Evolutionary conservation across 2,329 filamentous ascomycete genomes (phyloP).

Genomic region (Colletotrichum shisoi): DNA sequence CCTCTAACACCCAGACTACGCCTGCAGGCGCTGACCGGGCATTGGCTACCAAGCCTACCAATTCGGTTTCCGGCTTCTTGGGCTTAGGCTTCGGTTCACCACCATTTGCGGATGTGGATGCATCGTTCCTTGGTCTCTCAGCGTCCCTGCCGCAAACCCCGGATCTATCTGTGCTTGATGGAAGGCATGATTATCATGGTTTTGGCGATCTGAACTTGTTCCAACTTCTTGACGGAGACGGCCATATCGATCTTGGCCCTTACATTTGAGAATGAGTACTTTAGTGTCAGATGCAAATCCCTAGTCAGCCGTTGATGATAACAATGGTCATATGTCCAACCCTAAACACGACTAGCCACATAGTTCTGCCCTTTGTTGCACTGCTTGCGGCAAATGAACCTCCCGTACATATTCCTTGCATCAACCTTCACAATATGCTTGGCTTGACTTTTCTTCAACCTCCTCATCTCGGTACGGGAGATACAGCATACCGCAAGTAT

Average conservation of each 20-base stretch:
- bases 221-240: slow-evolving; percentile 59
- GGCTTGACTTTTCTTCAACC: too few species aligned
- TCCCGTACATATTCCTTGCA: too few species aligned
- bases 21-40: slow-evolving; percentile 1
- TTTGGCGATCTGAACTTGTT: slow-evolving; percentile 60
- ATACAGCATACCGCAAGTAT: too few species aligned
- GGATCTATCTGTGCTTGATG: slow-evolving; percentile 52
- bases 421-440: too few species aligned
- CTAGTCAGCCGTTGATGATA: not conserved
- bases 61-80: slow-evolving; percentile 38
- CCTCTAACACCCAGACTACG: slow-evolving; percentile 32
- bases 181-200: slow-evolving; percentile 53
- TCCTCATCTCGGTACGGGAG: too few species aligned
- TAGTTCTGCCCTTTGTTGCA: not conserved
- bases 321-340: not conserved
- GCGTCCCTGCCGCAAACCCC: slow-evolving; percentile 54
- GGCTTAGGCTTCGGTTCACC: slow-evolving; percentile 45
- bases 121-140: slow-evolving; percentile 50
- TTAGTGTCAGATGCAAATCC: not conserved
- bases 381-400: not conserved
- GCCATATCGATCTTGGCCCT: slow-evolving; percentile 61
- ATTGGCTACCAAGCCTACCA: not conserved
- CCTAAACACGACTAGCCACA: not conserved
- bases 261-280: slow-evolving; percentile 44
- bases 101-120: slow-evolving; percentile 49